Conservation (phyloP, 129 eudicot species). For the Chrysanthemum lavandulifolium region DNA sequence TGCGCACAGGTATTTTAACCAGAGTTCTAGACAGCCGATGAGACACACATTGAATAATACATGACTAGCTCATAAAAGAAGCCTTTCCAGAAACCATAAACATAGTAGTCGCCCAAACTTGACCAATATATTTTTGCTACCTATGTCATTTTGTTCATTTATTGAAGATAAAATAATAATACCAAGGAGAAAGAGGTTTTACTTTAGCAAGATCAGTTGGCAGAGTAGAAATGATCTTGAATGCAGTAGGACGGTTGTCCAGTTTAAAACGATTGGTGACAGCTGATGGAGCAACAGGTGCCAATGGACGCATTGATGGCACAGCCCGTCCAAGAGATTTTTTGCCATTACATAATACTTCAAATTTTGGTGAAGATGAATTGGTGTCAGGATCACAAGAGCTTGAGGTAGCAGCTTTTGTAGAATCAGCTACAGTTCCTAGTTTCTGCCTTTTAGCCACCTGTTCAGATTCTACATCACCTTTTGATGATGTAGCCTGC, state of each 20-base stretch:
- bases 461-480: conserved; percentile 52
- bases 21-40: no score
- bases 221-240: conserved; percentile 61
- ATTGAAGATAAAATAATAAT: not conserved
- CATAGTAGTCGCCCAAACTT: not conserved
- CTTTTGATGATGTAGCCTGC: conserved; percentile 72
- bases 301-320: conserved; percentile 46
- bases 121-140: not conserved
- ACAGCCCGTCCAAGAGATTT: conserved; percentile 32
- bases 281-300: conserved; percentile 43
- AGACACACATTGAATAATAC: no score
- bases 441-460: conserved; percentile 51
- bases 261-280: conserved; percentile 64
- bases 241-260: conserved; percentile 89
- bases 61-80: no score
- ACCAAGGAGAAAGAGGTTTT: conserved; percentile 11
- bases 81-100: not conserved
- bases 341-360: conserved; percentile 25
- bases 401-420: conserved; percentile 39
- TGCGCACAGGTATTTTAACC: not conserved
- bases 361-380: conserved; percentile 41
- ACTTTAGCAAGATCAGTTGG: conserved; percentile 78
- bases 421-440: conserved; percentile 38
- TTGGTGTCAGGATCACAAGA: conserved; percentile 30
- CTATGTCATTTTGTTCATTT: not conserved